Conservation (phyloP, 2,329 filamentous ascomycete genomes). For the Pseudogymnoascus sp. region DNA sequence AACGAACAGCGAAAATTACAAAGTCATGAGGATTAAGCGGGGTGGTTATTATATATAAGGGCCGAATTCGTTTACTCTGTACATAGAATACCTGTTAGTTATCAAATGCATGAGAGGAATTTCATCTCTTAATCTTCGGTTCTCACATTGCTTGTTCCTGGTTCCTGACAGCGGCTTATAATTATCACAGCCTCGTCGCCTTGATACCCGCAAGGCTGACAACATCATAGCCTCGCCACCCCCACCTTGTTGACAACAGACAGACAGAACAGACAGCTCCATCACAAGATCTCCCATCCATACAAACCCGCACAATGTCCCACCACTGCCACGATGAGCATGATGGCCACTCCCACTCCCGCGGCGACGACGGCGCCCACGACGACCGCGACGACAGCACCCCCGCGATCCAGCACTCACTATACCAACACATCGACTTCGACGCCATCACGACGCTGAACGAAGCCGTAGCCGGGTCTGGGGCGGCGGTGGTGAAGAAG, state of each 20-base stretch:
- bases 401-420: slow-evolving; percentile 80
- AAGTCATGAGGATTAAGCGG: not conserved
- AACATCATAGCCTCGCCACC: not conserved
- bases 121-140: not conserved
- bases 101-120: not conserved
- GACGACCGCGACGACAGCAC: slow-evolving; percentile 91
- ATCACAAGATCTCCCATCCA: not conserved
- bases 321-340: slow-evolving; percentile 42
- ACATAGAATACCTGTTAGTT: not conserved
- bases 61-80: not conserved
- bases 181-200: not conserved
- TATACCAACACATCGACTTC: slow-evolving; percentile 91
- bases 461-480: slow-evolving; percentile 62
- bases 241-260: not conserved
- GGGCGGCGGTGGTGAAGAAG: slow-evolving; percentile 75
- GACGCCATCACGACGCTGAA: slow-evolving; percentile 79
- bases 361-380: slow-evolving; percentile 69
- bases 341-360: slow-evolving; percentile 44
- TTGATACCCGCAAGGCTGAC: not conserved
- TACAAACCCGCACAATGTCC: slow-evolving; percentile 28
- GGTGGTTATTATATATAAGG: not conserved
- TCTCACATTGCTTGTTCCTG: not conserved
- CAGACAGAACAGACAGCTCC: not conserved
- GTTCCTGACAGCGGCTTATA: not conserved
- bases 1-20: not conserved